Percentiles rank a stretch among this genome's conserved stretches.
Evolutionary conservation across 73 alveolate genomes (phyloP).

Genomic region (Paramecium sonneborni): DNA sequence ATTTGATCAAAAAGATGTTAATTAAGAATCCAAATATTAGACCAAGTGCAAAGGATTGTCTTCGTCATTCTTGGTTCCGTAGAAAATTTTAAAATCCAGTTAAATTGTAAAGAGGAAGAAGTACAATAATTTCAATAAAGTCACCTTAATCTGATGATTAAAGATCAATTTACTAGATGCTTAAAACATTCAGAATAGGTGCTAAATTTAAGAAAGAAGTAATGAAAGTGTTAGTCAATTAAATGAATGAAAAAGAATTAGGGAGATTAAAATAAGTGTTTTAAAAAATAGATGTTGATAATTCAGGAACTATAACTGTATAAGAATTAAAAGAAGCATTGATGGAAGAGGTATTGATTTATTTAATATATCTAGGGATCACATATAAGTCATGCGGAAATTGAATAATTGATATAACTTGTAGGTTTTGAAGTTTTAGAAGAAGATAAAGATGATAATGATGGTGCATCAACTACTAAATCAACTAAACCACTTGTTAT

Average conservation of each 20-base stretch:
- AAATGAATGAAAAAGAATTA: slow-evolving; percentile 50
- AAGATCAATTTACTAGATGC: slow-evolving; percentile 34
- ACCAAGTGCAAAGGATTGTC: slow-evolving; percentile 83
- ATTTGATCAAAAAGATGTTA: slow-evolving; percentile 84
- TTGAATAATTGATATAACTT: not conserved
- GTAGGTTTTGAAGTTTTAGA: not conserved
- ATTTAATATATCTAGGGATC: not conserved
- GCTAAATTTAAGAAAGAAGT: slow-evolving; percentile 59
- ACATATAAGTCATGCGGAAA: not conserved
- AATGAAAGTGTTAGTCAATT: not conserved
- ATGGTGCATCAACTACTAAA: not conserved
- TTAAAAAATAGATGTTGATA: slow-evolving; percentile 31
- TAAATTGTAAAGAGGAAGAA: not conserved
- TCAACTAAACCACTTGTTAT: not conserved
- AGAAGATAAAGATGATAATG: not conserved
- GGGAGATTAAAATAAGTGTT: slow-evolving; percentile 40
- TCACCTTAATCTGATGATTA: slow-evolving; percentile 21
- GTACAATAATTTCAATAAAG: not conserved
- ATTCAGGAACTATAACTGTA: slow-evolving; percentile 52
- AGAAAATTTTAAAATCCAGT: not conserved
- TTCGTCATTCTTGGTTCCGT: slow-evolving; percentile 85
- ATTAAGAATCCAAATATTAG: slow-evolving; percentile 84
- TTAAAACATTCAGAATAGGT: slow-evolving; percentile 8
- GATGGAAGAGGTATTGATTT: not conserved
- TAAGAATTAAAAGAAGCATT: slow-evolving; percentile 45